Evolutionary conservation across 2,329 filamentous ascomycete species (phyloP), one percentile per base, ranked within the genome.

Genomic region (Fusarium sp.): DNA sequence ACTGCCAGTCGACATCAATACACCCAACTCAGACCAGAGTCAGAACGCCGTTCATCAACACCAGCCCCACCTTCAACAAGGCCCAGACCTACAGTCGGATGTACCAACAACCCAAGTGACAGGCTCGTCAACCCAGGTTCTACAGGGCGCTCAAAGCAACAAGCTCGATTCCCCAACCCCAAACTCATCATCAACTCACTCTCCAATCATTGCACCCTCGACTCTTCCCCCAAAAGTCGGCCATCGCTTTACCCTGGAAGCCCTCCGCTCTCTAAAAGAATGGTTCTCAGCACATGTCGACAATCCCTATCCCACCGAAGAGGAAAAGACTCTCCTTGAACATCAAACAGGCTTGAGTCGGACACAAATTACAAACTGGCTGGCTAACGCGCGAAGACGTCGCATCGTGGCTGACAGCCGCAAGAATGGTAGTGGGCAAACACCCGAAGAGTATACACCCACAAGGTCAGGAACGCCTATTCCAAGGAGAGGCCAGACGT

Each of bases 281-380:
- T 97, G 93, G 93, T 85, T 96, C 37, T 85, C 89, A 1, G 87
- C 88, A 8, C 92, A 97, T 76, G 85, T 84, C 67, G 85, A 90
- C 44, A 91, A 95, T 72, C 93, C 93, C 0, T 97, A 97, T 75
- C 93, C 93, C 8, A 93, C 87, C 13, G 93, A 96, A 43, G 88
- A 92, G 53, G 91, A 97, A 76, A 95, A 93, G 76, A 89, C 92
- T 63, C 85, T 87, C 58, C 83, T 97, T 16, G 90, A 92, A 76
- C 84, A 85, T 53, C 86, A 90, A 69, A 97, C 93, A 1, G 92
- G 93, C 9, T 84, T 97, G 41, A 93, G 87, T 74, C 87, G 91
- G 69, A 91, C 86, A 8, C 93, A 97, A 75, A 93, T 97, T 61
- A 89, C 89, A 7, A 97, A 95, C 77, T 97, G 93, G 93, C 87